Percentiles rank a stretch among this genome's conserved stretches.
These are phyloP conservation scores for Erigeron philadelphicus DNA, from an alignment of 140 eudicot genomes.

Conservation along the genomic window DNA sequence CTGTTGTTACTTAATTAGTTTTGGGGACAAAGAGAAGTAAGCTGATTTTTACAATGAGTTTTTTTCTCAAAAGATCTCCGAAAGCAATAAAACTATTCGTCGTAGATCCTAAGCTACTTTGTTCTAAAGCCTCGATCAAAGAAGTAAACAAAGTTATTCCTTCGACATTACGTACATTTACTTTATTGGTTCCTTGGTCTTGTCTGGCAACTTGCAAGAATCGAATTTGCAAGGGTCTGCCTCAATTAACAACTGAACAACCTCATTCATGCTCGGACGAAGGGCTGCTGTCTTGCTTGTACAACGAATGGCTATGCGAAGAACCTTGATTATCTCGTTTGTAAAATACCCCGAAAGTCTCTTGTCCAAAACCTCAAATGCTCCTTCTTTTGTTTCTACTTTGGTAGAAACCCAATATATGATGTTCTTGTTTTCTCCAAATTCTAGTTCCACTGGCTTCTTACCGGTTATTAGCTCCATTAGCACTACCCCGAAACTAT, in stretches of 20 bases:
- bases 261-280: constrained; percentile 85
- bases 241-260: constrained; percentile 65
- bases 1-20: constrained; percentile 20
- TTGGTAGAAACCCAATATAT: constrained; percentile 76
- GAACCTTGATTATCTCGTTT: constrained; percentile 78
- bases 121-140: constrained; percentile 18
- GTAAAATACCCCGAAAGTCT: constrained; percentile 43
- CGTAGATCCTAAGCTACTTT: constrained; percentile 32
- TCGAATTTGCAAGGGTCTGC: constrained; percentile 80
- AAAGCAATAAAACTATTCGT: constrained; percentile 18
- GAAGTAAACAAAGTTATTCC: constrained; percentile 14
- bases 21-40: constrained; percentile 25
- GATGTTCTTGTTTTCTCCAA: constrained; percentile 88
- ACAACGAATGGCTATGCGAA: constrained; percentile 79
- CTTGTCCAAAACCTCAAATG: constrained; percentile 62
- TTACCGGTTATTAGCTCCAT: constrained; percentile 87
- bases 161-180: constrained; percentile 11
- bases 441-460: constrained; percentile 88
- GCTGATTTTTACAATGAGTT: constrained; percentile 29
- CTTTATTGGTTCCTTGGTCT: constrained; percentile 47
- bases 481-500: constrained; percentile 86
- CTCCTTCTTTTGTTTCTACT: constrained; percentile 85
- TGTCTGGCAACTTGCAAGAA: constrained; percentile 53
- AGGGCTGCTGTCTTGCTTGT: constrained; percentile 51
- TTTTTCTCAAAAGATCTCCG: constrained; percentile 20